Conservation (phyloP, 345 rosid species). For the Ricinus communis region DNA sequence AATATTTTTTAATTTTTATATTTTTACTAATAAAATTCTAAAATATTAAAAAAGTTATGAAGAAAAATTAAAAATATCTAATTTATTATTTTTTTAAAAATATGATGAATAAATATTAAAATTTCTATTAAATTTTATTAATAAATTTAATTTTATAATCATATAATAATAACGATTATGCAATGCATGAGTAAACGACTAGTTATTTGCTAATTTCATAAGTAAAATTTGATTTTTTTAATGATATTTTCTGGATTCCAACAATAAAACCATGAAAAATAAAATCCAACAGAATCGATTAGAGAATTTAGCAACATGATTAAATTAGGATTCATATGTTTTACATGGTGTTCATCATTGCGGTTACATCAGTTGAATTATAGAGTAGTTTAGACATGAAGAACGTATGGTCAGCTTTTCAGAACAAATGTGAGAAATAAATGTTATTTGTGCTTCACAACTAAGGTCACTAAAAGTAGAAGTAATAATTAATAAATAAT, state of each 20-base stretch:
- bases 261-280: background rate
- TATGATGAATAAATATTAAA: too few relatives aligned
- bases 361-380: background rate
- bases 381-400: slow-evolving; percentile 20
- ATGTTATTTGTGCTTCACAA: background rate
- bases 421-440: background rate
- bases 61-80: too few relatives aligned
- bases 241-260: background rate
- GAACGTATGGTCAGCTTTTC: background rate
- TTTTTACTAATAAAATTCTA: too few relatives aligned
- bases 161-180: too few relatives aligned
- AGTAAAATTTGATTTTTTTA: too few relatives aligned
- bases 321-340: background rate
- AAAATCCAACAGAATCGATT: background rate
- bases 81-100: too few relatives aligned
- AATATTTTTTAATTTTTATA: too few relatives aligned
- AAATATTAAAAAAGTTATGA: too few relatives aligned
- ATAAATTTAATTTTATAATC: too few relatives aligned
- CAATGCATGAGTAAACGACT: too few relatives aligned
- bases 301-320: background rate
- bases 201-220: too few relatives aligned
- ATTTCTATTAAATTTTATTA: too few relatives aligned
- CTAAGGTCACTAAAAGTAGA: background rate
- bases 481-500: background rate
- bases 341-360: slow-evolving; percentile 1